These are phyloP conservation scores for Talaromyces marneffei DNA, from an alignment of 2,329 filamentous ascomycete genomes.

Conservation along the genomic window DNA sequence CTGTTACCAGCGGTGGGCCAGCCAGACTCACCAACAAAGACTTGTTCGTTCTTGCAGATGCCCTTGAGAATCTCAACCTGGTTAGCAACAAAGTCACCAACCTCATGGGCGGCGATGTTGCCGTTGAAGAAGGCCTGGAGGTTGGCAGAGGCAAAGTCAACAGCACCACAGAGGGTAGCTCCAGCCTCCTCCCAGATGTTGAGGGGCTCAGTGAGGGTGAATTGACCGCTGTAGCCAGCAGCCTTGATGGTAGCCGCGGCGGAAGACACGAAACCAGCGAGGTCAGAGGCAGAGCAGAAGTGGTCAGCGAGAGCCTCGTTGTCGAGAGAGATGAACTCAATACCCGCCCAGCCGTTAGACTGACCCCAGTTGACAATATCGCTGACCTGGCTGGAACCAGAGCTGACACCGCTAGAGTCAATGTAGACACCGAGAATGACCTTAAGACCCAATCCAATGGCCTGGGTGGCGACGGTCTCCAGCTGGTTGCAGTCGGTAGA, in stretches of 20 bases:
- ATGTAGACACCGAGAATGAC: constrained; percentile 88
- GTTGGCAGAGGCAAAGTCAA: constrained; percentile 80
- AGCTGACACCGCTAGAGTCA: constrained; percentile 54
- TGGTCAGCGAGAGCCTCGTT: constrained; percentile 85
- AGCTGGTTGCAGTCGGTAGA: constrained; percentile 85
- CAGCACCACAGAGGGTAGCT: constrained; percentile 58
- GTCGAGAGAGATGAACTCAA: constrained; percentile 76
- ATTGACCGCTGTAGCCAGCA: constrained; percentile 65
- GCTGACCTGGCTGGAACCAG: constrained; percentile 66
- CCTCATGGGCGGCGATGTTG: constrained; percentile 54
- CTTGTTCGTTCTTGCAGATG: constrained; percentile 61
- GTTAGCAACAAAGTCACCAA: constrained; percentile 68
- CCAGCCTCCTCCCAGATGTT: constrained; percentile 64
- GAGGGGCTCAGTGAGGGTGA: constrained; percentile 83
- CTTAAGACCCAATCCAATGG: constrained; percentile 60
- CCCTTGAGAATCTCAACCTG: constrained; percentile 66
- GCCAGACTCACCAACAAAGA: constrained; percentile 73
- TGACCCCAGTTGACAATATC: constrained; percentile 66
- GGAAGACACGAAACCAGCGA: constrained; percentile 64
- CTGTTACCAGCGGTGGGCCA: constrained; percentile 68
- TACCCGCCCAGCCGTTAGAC: constrained; percentile 55
- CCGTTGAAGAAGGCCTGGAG: constrained; percentile 93
- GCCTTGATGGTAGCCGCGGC: constrained; percentile 58
- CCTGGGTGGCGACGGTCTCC: constrained; percentile 65
- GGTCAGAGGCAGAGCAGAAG: constrained; percentile 57